Conservation (phyloP, 108 stramenopile genomes). For the Cyclostephanos tholiformis region DNA sequence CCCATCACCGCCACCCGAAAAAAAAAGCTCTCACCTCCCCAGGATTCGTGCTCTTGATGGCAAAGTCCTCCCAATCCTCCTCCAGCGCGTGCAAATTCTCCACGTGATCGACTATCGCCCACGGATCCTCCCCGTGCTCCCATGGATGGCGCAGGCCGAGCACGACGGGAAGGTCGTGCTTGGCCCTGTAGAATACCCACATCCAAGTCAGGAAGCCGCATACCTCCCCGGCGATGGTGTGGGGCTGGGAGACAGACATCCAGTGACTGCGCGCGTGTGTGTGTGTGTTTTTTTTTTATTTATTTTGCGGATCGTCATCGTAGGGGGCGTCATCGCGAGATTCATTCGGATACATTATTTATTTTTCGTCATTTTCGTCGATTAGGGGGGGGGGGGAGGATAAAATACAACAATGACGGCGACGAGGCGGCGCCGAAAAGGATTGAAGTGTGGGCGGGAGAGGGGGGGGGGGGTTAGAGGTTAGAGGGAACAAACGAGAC, state of each 20-base stretch:
- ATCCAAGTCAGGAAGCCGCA: conserved; percentile 82
- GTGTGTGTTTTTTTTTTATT: conserved; percentile 8
- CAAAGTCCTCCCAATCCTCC: conserved; percentile 63
- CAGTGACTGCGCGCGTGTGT: conserved; percentile 34
- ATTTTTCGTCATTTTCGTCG: background rate
- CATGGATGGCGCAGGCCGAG: conserved; percentile 82
- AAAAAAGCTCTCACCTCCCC: conserved; percentile 74
- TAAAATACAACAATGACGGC: no score
- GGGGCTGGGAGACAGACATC: conserved; percentile 48
- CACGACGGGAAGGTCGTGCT: conserved; percentile 72
- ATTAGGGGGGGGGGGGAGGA: no score
- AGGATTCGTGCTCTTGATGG: conserved; percentile 49
- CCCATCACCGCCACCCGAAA: no score
- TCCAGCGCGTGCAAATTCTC: conserved; percentile 54
- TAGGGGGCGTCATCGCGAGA: no score
- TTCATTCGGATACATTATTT: background rate
- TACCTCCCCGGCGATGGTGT: conserved; percentile 57
- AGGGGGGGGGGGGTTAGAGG: no score
- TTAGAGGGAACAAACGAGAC: no score
- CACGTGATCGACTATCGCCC: conserved; percentile 39
- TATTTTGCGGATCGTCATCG: background rate
- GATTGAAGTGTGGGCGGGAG: no score
- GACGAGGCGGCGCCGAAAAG: no score
- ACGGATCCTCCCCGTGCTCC: conserved; percentile 72
- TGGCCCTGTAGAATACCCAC: conserved; percentile 82